Conservation (phyloP, 345 rosid genomes). For the Camelina hispida region DNA sequence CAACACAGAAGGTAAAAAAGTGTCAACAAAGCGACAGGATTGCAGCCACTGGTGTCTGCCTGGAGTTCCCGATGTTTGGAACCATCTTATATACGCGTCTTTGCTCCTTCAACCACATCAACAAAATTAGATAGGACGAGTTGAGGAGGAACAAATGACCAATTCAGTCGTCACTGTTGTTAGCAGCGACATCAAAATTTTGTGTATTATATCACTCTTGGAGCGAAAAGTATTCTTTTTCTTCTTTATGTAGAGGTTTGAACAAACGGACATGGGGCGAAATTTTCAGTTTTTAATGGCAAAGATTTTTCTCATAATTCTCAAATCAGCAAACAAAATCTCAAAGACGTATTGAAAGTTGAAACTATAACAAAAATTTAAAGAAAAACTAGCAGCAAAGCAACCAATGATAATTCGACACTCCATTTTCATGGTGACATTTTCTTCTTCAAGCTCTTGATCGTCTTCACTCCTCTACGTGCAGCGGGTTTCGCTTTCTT, state of each 20-base stretch:
- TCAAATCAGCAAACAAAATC: conserved; percentile 30
- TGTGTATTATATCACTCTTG: background rate
- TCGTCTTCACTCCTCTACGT: conserved; percentile 57
- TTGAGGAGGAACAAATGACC: conserved; percentile 6
- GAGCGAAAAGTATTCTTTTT: background rate
- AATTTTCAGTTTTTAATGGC: background rate
- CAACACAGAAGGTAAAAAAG: conserved; percentile 45
- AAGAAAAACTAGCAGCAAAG: conserved; percentile 21
- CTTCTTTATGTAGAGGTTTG: background rate
- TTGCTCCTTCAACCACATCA: conserved; percentile 49
- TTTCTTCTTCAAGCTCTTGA: conserved; percentile 65
- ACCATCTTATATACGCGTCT: conserved; percentile 81
- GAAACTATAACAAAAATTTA: conserved; percentile 29
- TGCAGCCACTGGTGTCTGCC: conserved; percentile 99
- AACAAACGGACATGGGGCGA: background rate
- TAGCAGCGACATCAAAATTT: background rate
- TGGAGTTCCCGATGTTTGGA: conserved; percentile 93
- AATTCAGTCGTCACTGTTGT: conserved; percentile 3
- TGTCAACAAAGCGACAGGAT: conserved; percentile 64
- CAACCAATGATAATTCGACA: conserved; percentile 9
- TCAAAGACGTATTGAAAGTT: background rate
- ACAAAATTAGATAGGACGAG: background rate
- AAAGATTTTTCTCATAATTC: conserved; percentile 7
- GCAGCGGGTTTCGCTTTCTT: conserved; percentile 56
- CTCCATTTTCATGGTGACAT: conserved; percentile 39